Evolutionary conservation across 2,329 filamentous ascomycete genomes (phyloP), one percentile per base, ranked within the genome.

Genomic region (Emmonsiellopsis sp.): DNA sequence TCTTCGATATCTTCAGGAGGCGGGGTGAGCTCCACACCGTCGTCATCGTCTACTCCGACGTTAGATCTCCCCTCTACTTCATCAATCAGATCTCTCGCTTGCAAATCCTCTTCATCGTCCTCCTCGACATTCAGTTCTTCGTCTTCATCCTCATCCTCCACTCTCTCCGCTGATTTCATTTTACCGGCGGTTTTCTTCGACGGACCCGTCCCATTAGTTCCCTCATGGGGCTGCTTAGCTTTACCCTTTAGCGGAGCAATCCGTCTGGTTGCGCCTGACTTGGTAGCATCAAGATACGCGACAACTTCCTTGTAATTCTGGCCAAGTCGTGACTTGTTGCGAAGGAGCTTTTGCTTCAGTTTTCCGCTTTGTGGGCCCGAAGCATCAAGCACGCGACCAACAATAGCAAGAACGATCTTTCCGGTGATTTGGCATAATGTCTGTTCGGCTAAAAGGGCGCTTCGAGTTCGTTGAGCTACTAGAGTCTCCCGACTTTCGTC

Each of bases 291-390:
- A 3, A 97, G 75, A 67, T 86, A 93, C 7, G 82, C 81, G 4
- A 95, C 74, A 6, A 96, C 83, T 62, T 93, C 89, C 63, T 86
- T 88, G 76, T 88, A 94, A 66, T 93, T 96, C 45, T 81, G 75
- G 2, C 93, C 93, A 2, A 98, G 78, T 64, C 82, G 84, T n/a
- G 74, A 75, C 65, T 86, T 86, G 70, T 98, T 96, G 59, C 88
- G 79, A 62, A 86, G 77, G 21, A 98, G 75, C 17, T 90, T 80
- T 61, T 82, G 81, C 57, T 81, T 80, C 37, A 95, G 77, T 64
- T 81, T 82, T 33, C 82, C 83, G 7, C 78, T 78, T 33, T 80
- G 73, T 9, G 78, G 71, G 6, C 81, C 82, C 1, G 74, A 75
- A 42, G 76, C 72, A 64, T 94, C 89, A 49, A 96, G 75, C 42